Percentiles rank a stretch among this genome's conserved stretches.
phyloP scores from a whole-genome alignment of 1,284 basidiomycete species.

The Cryptococcus hybrid region DNA sequence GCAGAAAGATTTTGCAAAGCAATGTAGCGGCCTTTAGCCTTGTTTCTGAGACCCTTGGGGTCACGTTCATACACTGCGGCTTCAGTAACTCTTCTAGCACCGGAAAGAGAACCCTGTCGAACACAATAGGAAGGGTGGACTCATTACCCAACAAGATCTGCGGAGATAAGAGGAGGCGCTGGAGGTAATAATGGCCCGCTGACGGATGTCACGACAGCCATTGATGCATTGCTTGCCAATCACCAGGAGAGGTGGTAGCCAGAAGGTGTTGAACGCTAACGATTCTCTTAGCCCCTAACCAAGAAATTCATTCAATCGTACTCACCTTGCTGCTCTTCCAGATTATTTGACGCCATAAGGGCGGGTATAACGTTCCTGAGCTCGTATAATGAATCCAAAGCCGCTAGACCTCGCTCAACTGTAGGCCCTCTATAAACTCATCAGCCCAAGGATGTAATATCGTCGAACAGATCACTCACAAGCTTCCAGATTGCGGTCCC shows the following conservation, averaged over 20 bases:
- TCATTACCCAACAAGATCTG: slow-evolving; percentile 62
- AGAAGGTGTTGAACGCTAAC: slow-evolving; percentile 76
- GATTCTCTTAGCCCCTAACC: not conserved
- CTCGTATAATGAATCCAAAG: slow-evolving; percentile 75
- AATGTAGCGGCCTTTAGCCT: slow-evolving; percentile 81
- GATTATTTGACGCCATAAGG: slow-evolving; percentile 56
- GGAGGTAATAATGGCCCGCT: slow-evolving; percentile 78
- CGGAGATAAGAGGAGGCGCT: slow-evolving; percentile 81
- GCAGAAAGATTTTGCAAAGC: slow-evolving; percentile 93
- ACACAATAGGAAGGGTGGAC: slow-evolving; percentile 71
- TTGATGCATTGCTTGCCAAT: slow-evolving; percentile 84
- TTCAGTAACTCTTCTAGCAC: slow-evolving; percentile 88
- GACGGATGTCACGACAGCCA: slow-evolving; percentile 78
- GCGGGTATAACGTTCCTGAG: slow-evolving; percentile 64
- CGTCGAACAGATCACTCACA: slow-evolving; percentile 20
- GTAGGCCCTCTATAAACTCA: slow-evolving; percentile 61
- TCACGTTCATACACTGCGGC: slow-evolving; percentile 77
- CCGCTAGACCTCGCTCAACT: slow-evolving; percentile 74
- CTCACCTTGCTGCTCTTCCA: slow-evolving; percentile 36
- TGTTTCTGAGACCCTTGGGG: slow-evolving; percentile 80
- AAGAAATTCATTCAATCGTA: not conserved
- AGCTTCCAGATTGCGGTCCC: slow-evolving; percentile 29
- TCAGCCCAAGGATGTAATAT: not conserved
- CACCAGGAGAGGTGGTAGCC: slow-evolving; percentile 73
- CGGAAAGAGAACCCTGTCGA: slow-evolving; percentile 88